Base-by-base conservation (phyloP, 805 yeast species). In the Candida nanaspora region DNA sequence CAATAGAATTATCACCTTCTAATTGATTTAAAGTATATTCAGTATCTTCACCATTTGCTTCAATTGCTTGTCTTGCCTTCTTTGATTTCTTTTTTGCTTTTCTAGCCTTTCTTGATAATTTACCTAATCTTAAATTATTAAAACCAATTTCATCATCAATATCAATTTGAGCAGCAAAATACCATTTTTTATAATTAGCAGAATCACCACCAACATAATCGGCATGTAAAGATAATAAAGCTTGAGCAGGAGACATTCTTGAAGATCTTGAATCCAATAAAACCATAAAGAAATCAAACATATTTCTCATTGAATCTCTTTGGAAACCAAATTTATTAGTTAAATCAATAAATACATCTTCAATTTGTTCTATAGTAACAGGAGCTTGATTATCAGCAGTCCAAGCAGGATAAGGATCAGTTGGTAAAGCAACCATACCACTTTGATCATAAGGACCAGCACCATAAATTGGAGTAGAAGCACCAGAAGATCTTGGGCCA, bases 371-470 rank as follows among this genome's bases (percentile, higher is more conserved):
- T 41, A 85, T 74, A 37, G 86, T 72, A 43, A 83, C 82, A 11
- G 94, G 94, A 21, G 91, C 87, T 62, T 84, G 91, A 42, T 84
- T 89, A 64, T 93, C 98, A 36, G 95, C 95, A 21, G 96, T 86
- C 98, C 98, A 93, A 39, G 98, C 98, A 34, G 99, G 98, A 63
- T 91, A 93, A 27, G 98, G 99, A 63, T 93, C 93, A 35, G 88
- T 78, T 53, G 95, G 73, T 66, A 82, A 52, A 61, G 86, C 82
- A 72, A 80, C 72, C 62, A 68, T 66, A 35, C 68, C 70, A 20
- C 61, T 58, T 50, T 63, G 63, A 46, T 62, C 68, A 45, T 62
- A 62, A 39, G 65, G 65, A 38, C 62, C 61, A 27, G 65, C 67
- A 37, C 65, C 65, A 38, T 60, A 60, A 51, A 86, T 78, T 18